Evolutionary conservation across 371 early-diverging fungal species (phyloP).

Genomic region (Circinella umbellata): DNA sequence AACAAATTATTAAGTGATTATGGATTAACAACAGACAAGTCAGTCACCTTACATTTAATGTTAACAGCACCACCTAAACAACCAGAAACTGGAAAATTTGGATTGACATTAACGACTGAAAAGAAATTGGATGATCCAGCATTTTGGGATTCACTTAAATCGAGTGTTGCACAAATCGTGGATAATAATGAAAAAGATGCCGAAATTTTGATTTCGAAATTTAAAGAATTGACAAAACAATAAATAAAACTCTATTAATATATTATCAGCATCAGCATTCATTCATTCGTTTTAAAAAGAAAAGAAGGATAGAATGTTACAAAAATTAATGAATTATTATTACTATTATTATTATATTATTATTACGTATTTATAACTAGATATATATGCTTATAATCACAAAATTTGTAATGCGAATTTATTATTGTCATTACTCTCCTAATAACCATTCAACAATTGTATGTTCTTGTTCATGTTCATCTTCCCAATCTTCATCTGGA

Average conservation of each 20-base stretch:
- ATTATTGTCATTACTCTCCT: conserved; percentile 11
- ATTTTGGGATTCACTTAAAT: conserved; percentile 41
- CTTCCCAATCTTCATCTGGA: conserved; percentile 25
- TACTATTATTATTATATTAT: no score
- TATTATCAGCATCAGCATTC: no score
- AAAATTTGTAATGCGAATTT: no score
- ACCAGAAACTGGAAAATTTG: conserved; percentile 29
- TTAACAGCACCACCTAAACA: conserved; percentile 46
- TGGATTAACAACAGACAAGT: conserved; percentile 36
- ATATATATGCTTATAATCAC: no score
- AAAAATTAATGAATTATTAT: no score
- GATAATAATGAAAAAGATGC: conserved; percentile 16
- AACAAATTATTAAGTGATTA: conserved; percentile 58
- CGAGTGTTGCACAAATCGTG: conserved; percentile 15
- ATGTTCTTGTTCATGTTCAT: conserved; percentile 26
- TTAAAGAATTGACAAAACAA: conserved; percentile 7
- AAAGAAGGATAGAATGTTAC: background rate
- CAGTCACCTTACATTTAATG: conserved; percentile 56
- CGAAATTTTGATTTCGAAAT: conserved; percentile 16
- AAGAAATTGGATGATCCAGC: conserved; percentile 32
- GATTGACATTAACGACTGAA: conserved; percentile 35
- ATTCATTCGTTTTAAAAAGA: no score
- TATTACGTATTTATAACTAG: no score
- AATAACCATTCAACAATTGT: conserved; percentile 26
- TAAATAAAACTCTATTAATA: background rate